Evolutionary conservation across 148 eudicot species (phyloP).

Genomic region (Rhododendron simsii): DNA sequence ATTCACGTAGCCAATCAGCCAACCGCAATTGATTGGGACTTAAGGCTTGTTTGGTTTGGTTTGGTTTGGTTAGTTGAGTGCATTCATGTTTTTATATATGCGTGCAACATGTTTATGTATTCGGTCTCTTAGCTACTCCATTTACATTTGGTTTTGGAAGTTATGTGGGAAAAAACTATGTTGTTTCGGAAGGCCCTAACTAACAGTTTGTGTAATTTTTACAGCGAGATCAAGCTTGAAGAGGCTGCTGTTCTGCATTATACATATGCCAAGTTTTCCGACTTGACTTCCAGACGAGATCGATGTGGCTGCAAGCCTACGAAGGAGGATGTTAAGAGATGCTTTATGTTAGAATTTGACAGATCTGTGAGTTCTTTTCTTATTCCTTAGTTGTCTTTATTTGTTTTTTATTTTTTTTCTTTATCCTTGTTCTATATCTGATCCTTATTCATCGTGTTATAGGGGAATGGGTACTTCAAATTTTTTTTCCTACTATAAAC

Average conservation of each 20-base stretch:
- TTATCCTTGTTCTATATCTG: background rate
- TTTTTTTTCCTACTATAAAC: background rate
- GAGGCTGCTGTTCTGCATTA: slow-evolving; percentile 95
- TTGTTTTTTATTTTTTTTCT: background rate
- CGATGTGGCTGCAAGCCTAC: slow-evolving; percentile 98
- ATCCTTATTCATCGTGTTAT: background rate
- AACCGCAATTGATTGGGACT: background rate
- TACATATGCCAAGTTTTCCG: slow-evolving; percentile 83
- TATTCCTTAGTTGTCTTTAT: background rate
- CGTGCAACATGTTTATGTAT: background rate
- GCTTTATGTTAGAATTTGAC: slow-evolving; percentile 95
- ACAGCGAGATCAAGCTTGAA: slow-evolving; percentile 77
- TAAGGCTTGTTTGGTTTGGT: background rate
- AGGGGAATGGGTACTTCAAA: background rate
- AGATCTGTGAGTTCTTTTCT: slow-evolving; percentile 57
- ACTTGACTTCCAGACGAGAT: slow-evolving; percentile 91
- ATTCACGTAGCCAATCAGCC: background rate
- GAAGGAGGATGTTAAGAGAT: slow-evolving; percentile 88
- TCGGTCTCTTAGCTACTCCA: background rate
- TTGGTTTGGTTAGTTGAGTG: background rate
- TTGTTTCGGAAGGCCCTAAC: background rate
- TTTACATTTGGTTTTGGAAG: background rate
- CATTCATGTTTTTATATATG: background rate
- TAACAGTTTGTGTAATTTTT: slow-evolving; percentile 12
- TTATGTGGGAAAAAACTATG: background rate